phyloP scores from a whole-genome alignment of 2,329 filamentous ascomycete species.

The Gaeumannomyces sp. region DNA sequence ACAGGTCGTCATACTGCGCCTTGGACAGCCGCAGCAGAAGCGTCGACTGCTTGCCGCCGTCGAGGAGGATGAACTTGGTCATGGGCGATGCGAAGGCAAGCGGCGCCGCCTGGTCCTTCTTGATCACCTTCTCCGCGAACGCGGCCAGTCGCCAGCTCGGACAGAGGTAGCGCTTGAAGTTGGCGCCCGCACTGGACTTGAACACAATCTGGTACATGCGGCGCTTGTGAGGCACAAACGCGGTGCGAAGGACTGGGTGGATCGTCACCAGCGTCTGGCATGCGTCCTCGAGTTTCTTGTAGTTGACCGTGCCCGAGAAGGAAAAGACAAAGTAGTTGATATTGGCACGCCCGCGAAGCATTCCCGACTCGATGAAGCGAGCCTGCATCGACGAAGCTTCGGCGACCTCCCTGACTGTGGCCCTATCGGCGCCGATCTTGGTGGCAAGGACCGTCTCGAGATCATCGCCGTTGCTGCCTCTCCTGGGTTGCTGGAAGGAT shows the following conservation, averaged over 20 bases:
- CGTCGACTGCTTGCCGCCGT: constrained; percentile 39
- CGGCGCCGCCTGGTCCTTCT: constrained; percentile 32
- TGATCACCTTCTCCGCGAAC: constrained; percentile 34
- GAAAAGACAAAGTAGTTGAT: constrained; percentile 42
- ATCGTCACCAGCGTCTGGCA: constrained; percentile 37
- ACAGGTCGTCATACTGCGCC: constrained; percentile 43
- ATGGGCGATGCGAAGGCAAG: constrained; percentile 37
- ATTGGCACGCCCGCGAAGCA: constrained; percentile 37
- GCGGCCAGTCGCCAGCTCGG: constrained; percentile 32
- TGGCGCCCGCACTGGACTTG: constrained; percentile 31
- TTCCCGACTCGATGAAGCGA: constrained; percentile 40
- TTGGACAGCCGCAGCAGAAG: constrained; percentile 42
- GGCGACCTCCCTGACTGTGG: constrained; percentile 39
- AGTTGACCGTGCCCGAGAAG: constrained; percentile 37
- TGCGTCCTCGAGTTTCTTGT: constrained; percentile 38
- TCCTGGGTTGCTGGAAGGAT: constrained; percentile 11
- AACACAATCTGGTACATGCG: constrained; percentile 43
- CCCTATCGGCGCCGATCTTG: constrained; percentile 34
- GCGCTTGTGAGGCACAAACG: constrained; percentile 41
- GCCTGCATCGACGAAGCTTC: constrained; percentile 44
- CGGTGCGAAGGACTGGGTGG: constrained; percentile 48
- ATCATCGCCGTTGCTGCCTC: constrained; percentile 20
- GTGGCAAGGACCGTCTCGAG: constrained; percentile 35
- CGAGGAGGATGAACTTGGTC: constrained; percentile 45
- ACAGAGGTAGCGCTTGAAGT: constrained; percentile 38